Conservation (phyloP, 352 stramenopile species). For the Hyaloperonospora arabidopsidis region DNA sequence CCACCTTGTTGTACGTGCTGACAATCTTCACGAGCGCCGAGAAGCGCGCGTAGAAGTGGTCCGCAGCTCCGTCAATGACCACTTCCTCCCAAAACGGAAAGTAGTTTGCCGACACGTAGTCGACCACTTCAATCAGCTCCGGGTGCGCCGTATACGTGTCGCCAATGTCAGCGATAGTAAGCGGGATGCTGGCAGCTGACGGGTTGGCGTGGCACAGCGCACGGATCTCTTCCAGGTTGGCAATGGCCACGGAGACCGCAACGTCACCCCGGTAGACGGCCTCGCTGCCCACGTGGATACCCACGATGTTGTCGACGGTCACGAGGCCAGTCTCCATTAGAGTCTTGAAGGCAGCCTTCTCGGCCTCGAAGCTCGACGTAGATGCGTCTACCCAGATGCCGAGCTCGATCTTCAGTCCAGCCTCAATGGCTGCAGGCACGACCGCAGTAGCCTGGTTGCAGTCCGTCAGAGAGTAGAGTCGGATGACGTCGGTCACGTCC, state of each 20-base stretch:
- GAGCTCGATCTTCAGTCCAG: conserved; percentile 42
- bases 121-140: conserved; percentile 45
- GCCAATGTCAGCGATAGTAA: conserved; percentile 59
- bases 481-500: conserved; percentile 42
- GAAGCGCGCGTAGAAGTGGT: conserved; percentile 44
- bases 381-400: conserved; percentile 48
- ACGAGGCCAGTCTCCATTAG: conserved; percentile 37
- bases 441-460: conserved; percentile 39
- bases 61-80: conserved; percentile 27
- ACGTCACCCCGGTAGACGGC: conserved; percentile 58
- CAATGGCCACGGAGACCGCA: conserved; percentile 31
- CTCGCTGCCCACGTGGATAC: conserved; percentile 65
- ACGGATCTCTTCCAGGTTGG: conserved; percentile 53
- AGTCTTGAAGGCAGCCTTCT: conserved; percentile 37
- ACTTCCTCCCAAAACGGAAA: conserved; percentile 67
- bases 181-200: conserved; percentile 28
- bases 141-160: conserved; percentile 47
- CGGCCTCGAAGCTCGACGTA: conserved; percentile 30
- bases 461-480: conserved; percentile 45
- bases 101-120: conserved; percentile 54
- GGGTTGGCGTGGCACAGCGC: conserved; percentile 27
- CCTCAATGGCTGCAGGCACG: conserved; percentile 32
- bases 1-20: conserved; percentile 37
- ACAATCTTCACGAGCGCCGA: conserved; percentile 26
- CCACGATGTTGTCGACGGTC: conserved; percentile 33